phyloP scores from a whole-genome alignment of 2,329 filamentous ascomycete species.

The Diaporthe velutina region DNA sequence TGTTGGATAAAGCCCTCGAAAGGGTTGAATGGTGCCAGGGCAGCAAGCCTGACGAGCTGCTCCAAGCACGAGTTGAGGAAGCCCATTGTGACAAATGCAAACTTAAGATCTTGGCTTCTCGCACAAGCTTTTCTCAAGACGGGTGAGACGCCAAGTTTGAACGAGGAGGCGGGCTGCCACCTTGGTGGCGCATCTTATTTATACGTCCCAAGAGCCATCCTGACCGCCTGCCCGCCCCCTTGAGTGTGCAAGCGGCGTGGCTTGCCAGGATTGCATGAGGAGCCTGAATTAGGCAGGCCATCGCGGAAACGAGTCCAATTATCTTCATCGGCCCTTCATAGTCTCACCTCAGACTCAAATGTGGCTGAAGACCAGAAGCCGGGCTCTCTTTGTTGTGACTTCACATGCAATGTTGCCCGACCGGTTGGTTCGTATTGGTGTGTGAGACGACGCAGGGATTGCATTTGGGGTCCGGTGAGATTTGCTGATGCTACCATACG shows the following conservation, averaged over 20 bases:
- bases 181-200: constrained; percentile 1
- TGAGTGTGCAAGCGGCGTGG: neutral
- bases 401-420: neutral
- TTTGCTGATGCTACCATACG: neutral
- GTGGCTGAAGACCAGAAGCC: neutral
- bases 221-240: neutral
- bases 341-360: constrained; percentile 29
- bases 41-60: constrained; percentile 24
- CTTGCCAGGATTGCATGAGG: neutral
- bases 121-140: constrained; percentile 17
- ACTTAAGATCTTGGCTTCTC: neutral
- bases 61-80: constrained; percentile 36
- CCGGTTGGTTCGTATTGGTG: neutral
- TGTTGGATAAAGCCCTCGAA: constrained; percentile 26
- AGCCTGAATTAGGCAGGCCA: neutral
- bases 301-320: neutral
- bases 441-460: neutral
- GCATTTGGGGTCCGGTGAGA: neutral
- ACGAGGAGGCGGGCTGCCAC: neutral
- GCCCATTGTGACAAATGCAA: constrained; percentile 31
- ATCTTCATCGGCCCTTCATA: neutral
- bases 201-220: neutral
- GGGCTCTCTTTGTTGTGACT: neutral
- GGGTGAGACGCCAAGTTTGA: constrained; percentile 9
- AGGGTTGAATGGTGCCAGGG: constrained; percentile 29